A percentile compares a stretch with the other conserved stretches of the same genome.
Evolutionary conservation across 75 land plant genomes (phyloP).

Genomic region (Pinus albicaulis): DNA sequence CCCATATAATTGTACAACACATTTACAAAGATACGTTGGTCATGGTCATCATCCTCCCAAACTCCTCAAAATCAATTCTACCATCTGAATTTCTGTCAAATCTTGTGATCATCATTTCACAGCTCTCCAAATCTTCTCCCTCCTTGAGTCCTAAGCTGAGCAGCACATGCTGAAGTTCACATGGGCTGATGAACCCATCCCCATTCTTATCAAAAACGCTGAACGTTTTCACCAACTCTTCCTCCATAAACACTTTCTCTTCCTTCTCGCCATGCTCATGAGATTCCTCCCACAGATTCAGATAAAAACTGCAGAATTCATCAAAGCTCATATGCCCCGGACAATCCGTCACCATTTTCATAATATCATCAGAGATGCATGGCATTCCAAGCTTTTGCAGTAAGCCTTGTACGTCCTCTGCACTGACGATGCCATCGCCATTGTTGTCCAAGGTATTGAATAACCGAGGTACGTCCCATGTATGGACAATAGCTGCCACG

Average conservation of each 20-base stretch:
- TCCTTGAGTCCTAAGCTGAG: conserved; percentile 22
- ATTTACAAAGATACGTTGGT: no score
- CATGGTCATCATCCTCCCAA: no score
- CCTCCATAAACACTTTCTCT: conserved; percentile 32
- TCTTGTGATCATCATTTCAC: conserved; percentile 33
- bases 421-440: not conserved
- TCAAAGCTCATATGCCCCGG: not conserved
- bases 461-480: no score
- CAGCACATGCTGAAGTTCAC: conserved; percentile 46
- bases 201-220: conserved; percentile 38
- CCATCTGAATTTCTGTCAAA: conserved; percentile 7
- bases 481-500: no score
- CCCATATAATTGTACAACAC: no score
- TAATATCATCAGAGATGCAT: not conserved
- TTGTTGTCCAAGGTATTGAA: not conserved
- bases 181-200: conserved; percentile 53
- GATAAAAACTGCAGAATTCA: not conserved
- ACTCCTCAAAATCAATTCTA: no score
- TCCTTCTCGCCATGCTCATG: conserved; percentile 13
- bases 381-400: not conserved
- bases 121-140: conserved; percentile 13
- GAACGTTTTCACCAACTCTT: conserved; percentile 47
- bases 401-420: not conserved
- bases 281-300: not conserved
- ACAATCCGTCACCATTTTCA: not conserved